Conservation (phyloP, 1,284 basidiomycete species). For the Malassezia caprae region DNA sequence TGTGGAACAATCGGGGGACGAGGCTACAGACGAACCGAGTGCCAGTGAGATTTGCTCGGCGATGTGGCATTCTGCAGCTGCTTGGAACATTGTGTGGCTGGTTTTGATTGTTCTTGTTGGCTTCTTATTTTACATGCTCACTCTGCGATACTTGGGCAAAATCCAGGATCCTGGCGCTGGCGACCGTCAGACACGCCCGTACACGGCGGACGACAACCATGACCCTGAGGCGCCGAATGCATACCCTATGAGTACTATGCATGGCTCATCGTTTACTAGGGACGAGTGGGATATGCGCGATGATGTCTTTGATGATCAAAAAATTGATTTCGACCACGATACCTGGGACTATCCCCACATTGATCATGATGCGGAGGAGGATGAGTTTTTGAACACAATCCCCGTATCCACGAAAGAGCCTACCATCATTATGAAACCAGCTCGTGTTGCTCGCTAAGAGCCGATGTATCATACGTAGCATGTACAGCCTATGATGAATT, state of each 20-base stretch:
- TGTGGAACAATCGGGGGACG: not conserved
- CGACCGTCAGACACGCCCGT: not conserved
- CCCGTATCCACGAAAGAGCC: not conserved
- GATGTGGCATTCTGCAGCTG: slow-evolving; percentile 2
- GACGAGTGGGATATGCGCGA: slow-evolving; percentile 3
- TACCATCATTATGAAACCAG: not conserved
- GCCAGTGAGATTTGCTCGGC: not conserved
- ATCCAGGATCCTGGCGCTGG: not conserved
- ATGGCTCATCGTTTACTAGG: not conserved
- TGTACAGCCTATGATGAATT: not conserved
- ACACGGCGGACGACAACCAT: not conserved
- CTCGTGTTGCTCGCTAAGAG: not conserved
- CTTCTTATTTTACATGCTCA: not conserved
- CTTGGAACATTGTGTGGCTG: slow-evolving; percentile 15
- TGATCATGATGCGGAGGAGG: not conserved
- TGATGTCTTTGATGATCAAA: not conserved
- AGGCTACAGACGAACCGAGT: not conserved
- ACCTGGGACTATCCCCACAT: not conserved
- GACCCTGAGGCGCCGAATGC: not conserved
- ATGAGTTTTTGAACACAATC: not conserved
- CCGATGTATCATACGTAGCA: not conserved
- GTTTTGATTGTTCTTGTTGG: slow-evolving; percentile 7
- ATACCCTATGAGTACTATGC: not conserved
- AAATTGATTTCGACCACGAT: not conserved
- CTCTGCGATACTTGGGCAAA: not conserved